Conservation (phyloP, 1,284 basidiomycete genomes). For the Trichosporon inkin region DNA sequence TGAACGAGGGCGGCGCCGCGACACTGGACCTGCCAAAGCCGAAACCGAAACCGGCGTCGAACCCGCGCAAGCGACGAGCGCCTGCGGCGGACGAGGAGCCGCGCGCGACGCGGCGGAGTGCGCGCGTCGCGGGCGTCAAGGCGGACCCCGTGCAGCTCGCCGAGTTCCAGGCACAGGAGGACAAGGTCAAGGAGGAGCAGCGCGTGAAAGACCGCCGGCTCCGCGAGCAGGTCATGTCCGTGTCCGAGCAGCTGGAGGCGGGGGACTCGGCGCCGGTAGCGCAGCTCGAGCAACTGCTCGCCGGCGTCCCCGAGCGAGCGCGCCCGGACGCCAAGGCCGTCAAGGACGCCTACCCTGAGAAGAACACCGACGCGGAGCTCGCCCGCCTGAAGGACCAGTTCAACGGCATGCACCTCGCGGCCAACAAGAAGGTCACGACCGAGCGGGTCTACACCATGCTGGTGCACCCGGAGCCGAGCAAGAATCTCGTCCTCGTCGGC, state of each 20-base stretch:
- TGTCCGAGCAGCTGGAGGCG: slow-evolving; percentile 40
- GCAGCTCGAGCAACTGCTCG: slow-evolving; percentile 19
- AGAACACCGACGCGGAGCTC: slow-evolving; percentile 26
- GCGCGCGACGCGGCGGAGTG: slow-evolving; percentile 29
- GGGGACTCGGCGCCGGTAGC: slow-evolving; percentile 21
- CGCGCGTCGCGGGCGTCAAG: slow-evolving; percentile 41
- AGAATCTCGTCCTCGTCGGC: slow-evolving; percentile 52
- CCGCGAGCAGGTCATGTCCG: slow-evolving; percentile 37
- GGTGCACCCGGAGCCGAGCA: slow-evolving; percentile 50
- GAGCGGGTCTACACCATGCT: slow-evolving; percentile 52
- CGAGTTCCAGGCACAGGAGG: slow-evolving; percentile 31
- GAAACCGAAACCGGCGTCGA: slow-evolving; percentile 13
- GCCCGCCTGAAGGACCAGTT: slow-evolving; percentile 34
- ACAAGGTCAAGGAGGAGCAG: slow-evolving; percentile 35
- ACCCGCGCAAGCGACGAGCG: slow-evolving; percentile 8
- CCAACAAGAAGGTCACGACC: slow-evolving; percentile 47
- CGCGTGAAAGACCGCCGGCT: slow-evolving; percentile 34
- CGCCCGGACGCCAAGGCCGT: slow-evolving; percentile 11
- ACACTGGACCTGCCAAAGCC: slow-evolving; percentile 21
- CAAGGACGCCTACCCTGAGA: slow-evolving; percentile 29
- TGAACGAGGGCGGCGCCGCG: slow-evolving; percentile 37
- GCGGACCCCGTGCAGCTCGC: slow-evolving; percentile 36
- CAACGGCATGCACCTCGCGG: slow-evolving; percentile 38
- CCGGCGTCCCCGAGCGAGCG: slow-evolving; percentile 4
- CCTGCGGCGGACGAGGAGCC: slow-evolving; percentile 27